Conservation (phyloP, 2,329 filamentous ascomycete genomes). For the Amauroascus niger region DNA sequence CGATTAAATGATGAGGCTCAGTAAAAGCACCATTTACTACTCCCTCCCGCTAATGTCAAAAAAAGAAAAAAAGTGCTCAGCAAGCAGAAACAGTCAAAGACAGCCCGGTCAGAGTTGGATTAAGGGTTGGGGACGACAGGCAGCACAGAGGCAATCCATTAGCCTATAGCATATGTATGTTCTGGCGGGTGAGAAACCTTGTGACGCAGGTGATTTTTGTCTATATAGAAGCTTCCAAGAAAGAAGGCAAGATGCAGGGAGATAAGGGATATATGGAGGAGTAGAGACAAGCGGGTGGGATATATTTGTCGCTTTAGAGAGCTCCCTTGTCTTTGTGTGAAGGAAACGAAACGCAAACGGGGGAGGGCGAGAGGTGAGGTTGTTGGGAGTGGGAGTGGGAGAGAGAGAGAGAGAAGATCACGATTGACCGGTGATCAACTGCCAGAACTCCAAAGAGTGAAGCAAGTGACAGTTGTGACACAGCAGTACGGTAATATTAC, state of each 20-base stretch:
- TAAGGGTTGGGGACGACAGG: constrained; percentile 5
- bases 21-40: not conserved
- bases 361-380: not conserved
- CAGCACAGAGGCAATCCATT: not conserved
- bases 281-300: not conserved
- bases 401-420: not conserved
- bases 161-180: not conserved
- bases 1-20: not conserved
- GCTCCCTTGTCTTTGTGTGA: not conserved
- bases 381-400: not conserved
- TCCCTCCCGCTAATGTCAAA: not conserved
- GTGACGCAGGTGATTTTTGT: not conserved
- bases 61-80: not conserved
- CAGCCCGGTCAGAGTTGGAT: not conserved
- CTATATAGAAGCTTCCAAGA: not conserved
- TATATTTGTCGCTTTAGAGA: not conserved
- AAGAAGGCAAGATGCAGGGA: not conserved
- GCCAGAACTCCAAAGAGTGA: constrained; percentile 7
- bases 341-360: not conserved
- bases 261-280: not conserved
- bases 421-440: constrained; percentile 7
- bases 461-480: constrained; percentile 8
- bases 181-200: not conserved
- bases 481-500: constrained; percentile 1
- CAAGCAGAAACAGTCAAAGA: constrained; percentile 3